phyloP scores from a whole-genome alignment of 805 yeast genomes.

The Clavispora carvajalis region DNA sequence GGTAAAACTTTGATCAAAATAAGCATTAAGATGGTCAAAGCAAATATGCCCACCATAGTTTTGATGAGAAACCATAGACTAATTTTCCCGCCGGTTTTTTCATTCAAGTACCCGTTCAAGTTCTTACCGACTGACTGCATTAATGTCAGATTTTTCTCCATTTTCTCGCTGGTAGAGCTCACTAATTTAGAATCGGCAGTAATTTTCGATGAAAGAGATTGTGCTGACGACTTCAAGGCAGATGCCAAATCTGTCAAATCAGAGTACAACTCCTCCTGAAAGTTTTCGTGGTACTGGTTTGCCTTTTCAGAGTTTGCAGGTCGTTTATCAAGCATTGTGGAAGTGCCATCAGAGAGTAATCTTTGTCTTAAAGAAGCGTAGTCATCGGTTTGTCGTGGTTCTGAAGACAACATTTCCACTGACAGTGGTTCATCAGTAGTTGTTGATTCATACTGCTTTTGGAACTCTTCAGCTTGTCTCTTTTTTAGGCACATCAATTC shows the following conservation, averaged over 20 bases:
- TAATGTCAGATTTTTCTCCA: slow-evolving; percentile 20
- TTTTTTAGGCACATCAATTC: slow-evolving; percentile 4
- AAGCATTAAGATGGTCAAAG: slow-evolving; percentile 27
- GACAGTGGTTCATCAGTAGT: background rate
- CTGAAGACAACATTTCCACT: background rate
- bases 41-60: slow-evolving; percentile 20
- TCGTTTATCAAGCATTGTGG: slow-evolving; percentile 7
- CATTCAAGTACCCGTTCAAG: slow-evolving; percentile 31
- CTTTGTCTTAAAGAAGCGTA: slow-evolving; percentile 13
- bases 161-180: slow-evolving; percentile 29
- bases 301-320: slow-evolving; percentile 12
- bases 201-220: slow-evolving; percentile 32
- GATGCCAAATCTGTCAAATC: slow-evolving; percentile 47
- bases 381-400: slow-evolving; percentile 4
- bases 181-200: slow-evolving; percentile 31
- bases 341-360: slow-evolving; percentile 11
- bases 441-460: background rate
- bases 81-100: slow-evolving; percentile 38
- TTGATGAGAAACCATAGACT: slow-evolving; percentile 35
- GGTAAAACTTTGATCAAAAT: slow-evolving; percentile 34
- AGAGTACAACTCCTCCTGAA: slow-evolving; percentile 44
- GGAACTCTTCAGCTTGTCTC: background rate
- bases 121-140: slow-evolving; percentile 27
- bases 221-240: slow-evolving; percentile 44
- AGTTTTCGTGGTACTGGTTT: slow-evolving; percentile 36